These are phyloP conservation scores for Paraleonurus japonicus DNA, from an alignment of 257 asterid species.

Conservation along the genomic window DNA sequence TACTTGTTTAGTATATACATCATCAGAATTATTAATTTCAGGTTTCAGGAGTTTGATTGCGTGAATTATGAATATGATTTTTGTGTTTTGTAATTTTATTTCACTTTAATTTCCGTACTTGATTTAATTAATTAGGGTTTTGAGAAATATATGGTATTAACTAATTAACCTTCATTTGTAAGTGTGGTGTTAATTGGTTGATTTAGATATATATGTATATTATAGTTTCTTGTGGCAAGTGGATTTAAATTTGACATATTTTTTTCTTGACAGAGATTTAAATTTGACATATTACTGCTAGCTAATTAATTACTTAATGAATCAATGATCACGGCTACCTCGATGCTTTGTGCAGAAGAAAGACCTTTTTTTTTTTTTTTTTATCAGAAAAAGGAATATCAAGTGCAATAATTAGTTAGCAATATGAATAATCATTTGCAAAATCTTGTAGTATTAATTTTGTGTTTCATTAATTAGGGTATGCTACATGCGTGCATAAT, in stretches of 20 bases:
- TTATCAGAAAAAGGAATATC: too few species aligned
- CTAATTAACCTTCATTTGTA: not conserved
- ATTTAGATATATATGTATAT: too few species aligned
- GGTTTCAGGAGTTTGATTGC: constrained; percentile 17
- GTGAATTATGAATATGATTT: constrained; percentile 18
- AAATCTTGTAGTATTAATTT: not conserved
- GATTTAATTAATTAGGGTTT: constrained; percentile 36
- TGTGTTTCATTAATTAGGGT: too few species aligned
- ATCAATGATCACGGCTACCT: too few species aligned
- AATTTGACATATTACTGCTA: too few species aligned
- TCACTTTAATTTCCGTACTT: not conserved
- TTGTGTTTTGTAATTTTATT: not conserved
- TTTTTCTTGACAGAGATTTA: too few species aligned
- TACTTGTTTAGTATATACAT: not conserved
- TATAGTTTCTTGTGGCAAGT: not conserved
- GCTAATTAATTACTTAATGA: too few species aligned
- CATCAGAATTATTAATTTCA: too few species aligned
- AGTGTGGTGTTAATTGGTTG: not conserved
- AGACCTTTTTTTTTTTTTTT: too few species aligned
- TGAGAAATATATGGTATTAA: not conserved
- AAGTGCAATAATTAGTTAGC: too few species aligned
- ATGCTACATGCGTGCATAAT: not conserved
- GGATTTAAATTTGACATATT: too few species aligned
- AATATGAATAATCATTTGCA: not conserved
- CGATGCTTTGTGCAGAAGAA: constrained; percentile 22